phyloP scores from a whole-genome alignment of 2,329 filamentous ascomycete genomes.

The Plenodomus lindquistii region DNA sequence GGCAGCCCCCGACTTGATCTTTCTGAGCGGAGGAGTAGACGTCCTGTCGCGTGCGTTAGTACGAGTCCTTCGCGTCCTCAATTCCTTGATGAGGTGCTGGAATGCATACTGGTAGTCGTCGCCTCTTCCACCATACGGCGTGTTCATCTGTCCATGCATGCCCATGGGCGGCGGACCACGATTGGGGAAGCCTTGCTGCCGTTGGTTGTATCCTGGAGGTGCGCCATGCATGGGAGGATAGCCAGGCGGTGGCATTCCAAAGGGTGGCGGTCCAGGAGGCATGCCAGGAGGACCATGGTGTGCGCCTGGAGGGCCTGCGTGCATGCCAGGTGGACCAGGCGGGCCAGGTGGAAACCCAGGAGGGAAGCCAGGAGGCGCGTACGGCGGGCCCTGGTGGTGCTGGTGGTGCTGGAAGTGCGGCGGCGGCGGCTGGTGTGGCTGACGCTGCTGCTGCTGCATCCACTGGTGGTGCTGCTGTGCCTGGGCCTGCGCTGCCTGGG shows the following conservation, averaged over 20 bases:
- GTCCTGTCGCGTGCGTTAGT: constrained; percentile 19
- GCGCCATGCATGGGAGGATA: not conserved
- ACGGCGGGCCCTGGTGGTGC: constrained; percentile 12
- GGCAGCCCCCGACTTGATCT: constrained; percentile 15
- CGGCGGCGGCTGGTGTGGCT: not conserved
- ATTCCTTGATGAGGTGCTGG: constrained; percentile 14
- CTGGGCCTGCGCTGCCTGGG: constrained; percentile 20
- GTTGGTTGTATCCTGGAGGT: constrained; percentile 7
- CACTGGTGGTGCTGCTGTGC: constrained; percentile 22
- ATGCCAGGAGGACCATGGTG: constrained; percentile 2
- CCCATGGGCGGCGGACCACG: constrained; percentile 13
- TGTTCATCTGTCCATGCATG: constrained; percentile 17
- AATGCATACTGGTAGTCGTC: constrained; percentile 26
- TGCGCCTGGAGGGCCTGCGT: not conserved
- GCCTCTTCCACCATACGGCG: constrained; percentile 13
- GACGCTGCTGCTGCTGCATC: constrained; percentile 16
- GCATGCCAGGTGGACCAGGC: constrained; percentile 5
- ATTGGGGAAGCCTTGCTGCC: constrained; percentile 13
- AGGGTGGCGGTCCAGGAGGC: constrained; percentile 5
- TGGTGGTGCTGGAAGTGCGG: not conserved
- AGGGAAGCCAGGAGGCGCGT: constrained; percentile 5
- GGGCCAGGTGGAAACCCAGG: constrained; percentile 5
- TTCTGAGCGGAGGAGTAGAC: constrained; percentile 20
- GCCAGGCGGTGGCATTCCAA: constrained; percentile 8
- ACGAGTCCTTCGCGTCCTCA: constrained; percentile 12